Conservation (phyloP, 768 basidiomycete genomes). For the Strobilomyces confusus region DNA sequence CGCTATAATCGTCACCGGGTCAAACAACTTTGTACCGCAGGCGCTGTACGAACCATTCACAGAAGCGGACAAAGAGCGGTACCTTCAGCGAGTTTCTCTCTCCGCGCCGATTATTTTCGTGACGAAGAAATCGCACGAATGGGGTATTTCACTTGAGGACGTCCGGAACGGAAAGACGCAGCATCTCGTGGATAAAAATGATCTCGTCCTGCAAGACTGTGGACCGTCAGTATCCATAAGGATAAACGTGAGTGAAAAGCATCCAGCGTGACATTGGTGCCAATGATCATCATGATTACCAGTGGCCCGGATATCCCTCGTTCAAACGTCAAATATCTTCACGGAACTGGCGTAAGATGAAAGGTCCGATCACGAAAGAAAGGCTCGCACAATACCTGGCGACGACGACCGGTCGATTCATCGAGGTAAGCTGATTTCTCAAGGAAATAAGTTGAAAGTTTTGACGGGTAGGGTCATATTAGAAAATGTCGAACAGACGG, state of each 20-base stretch:
- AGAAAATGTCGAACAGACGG: slow-evolving; percentile 48
- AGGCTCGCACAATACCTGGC: slow-evolving; percentile 70
- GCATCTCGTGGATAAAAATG: slow-evolving; percentile 51
- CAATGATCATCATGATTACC: neutral
- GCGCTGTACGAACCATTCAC: slow-evolving; percentile 67
- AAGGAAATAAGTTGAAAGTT: neutral
- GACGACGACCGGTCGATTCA: slow-evolving; percentile 63
- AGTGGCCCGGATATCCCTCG: slow-evolving; percentile 77
- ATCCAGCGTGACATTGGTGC: neutral
- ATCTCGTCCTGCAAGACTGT: slow-evolving; percentile 57
- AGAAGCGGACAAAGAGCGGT: slow-evolving; percentile 64
- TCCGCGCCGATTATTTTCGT: slow-evolving; percentile 61
- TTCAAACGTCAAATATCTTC: slow-evolving; percentile 75
- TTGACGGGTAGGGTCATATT: slow-evolving; percentile 4
- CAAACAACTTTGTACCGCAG: slow-evolving; percentile 57
- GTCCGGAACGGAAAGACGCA: slow-evolving; percentile 53
- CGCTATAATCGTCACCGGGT: slow-evolving; percentile 24
- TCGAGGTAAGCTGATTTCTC: slow-evolving; percentile 40
- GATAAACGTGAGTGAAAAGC: slow-evolving; percentile 46
- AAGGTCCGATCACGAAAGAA: slow-evolving; percentile 64
- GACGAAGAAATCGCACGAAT: slow-evolving; percentile 47
- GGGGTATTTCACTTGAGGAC: slow-evolving; percentile 58
- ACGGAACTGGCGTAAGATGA: slow-evolving; percentile 68
- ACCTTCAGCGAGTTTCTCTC: slow-evolving; percentile 62
- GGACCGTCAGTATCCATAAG: slow-evolving; percentile 73